Base-by-base conservation (phyloP, 345 rosid species). In the Eutrema japonicum region DNA sequence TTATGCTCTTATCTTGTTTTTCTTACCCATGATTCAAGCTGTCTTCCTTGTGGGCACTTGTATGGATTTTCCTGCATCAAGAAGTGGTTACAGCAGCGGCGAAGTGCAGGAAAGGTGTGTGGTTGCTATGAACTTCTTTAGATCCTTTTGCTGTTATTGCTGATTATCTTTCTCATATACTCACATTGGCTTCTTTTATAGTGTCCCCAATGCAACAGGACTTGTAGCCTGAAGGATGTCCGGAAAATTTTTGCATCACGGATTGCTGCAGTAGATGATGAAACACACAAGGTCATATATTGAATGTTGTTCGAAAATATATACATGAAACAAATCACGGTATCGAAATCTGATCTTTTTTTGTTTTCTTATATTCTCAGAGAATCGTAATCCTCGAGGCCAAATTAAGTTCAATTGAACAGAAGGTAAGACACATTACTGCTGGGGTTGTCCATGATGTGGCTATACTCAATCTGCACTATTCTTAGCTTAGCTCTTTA, bases 1-100 rank as follows among this genome's bases (percentile, higher is more conserved):
- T 68, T 36, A 55, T 40, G 2, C 0, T 42, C 9, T 52, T 52
- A 10, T 10, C 41, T 18, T 65, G 14, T 64, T 37, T 48, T 41
- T 49, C 27, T 26, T 26, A 2, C 7, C 14, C 22, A 40, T 10
- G 65, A 66, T 56, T 77, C 65, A 83, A 93, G 97, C 73, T 93
- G 96, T 77, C 94, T 93, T 71, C 96, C 94, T 67, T 93, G 98
- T 74, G 97, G 98, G 16, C 98, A 93, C 66, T 64, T 93, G 63
- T 93, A 83, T 82, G 98, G 98, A 29, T 82, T 83, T 71, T 85
- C 90, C 26, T 93, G 97, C 82, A 83, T 93, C 67, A 82, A 75
- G 47, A 90, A 78, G 72, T 93, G 98, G 98, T 63, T 91, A 59
- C 76, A 79, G 62, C 89, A 85, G 72, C 72, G 77, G 5, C 71